phyloP scores from a whole-genome alignment of 2,329 filamentous ascomycete genomes.

The Aspergillus sp. region DNA sequence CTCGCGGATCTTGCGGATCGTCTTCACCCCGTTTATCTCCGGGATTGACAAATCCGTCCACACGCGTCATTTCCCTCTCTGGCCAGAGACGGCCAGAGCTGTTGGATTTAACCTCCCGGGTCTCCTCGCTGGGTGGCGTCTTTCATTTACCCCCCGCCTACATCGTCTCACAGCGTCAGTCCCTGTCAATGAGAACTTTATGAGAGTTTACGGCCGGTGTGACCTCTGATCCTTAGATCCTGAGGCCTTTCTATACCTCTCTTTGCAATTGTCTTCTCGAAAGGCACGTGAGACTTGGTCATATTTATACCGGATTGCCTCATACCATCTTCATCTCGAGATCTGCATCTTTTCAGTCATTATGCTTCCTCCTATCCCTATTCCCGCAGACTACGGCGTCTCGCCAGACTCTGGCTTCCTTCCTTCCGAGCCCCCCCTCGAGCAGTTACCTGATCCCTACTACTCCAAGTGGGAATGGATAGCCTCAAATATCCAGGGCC shows the following conservation, averaged over 20 bases:
- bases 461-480: slow-evolving; percentile 95
- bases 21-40: neutral
- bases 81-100: neutral
- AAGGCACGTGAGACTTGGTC: neutral
- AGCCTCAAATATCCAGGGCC: slow-evolving; percentile 77
- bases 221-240: neutral
- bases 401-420: slow-evolving; percentile 75
- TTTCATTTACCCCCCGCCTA: neutral
- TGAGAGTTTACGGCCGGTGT: neutral
- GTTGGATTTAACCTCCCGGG: slow-evolving; percentile 9
- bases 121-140: neutral
- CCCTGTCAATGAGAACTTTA: neutral
- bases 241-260: neutral
- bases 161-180: slow-evolving; percentile 5
- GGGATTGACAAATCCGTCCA: slow-evolving; percentile 1
- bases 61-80: neutral
- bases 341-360: neutral
- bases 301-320: neutral
- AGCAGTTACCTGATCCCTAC: slow-evolving; percentile 80
- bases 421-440: slow-evolving; percentile 75
- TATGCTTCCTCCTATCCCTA: slow-evolving; percentile 49
- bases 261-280: too few species aligned
- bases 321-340: neutral
- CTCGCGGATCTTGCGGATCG: neutral
- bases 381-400: slow-evolving; percentile 71